Evolutionary conservation across 2,329 filamentous ascomycete genomes (phyloP).

Genomic region (Penicillium sp.): DNA sequence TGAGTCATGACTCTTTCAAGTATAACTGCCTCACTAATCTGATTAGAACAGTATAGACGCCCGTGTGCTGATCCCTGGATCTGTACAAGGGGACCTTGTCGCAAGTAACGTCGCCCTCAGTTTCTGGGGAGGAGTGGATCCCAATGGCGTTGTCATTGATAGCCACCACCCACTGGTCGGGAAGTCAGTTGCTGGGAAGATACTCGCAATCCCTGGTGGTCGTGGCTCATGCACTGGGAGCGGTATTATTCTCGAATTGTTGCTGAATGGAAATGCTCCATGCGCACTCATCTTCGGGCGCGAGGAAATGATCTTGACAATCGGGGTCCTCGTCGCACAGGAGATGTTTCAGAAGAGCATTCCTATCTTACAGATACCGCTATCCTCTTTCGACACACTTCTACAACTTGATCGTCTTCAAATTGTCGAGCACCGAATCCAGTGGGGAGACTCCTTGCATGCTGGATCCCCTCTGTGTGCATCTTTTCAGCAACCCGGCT

Average conservation of each 20-base stretch:
- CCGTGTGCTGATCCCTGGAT: background rate
- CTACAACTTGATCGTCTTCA: background rate
- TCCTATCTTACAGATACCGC: conserved; percentile 35
- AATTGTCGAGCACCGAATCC: conserved; percentile 3
- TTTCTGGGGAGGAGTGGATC: conserved; percentile 46
- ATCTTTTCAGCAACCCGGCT: background rate
- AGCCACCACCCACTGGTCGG: conserved; percentile 42
- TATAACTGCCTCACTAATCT: background rate
- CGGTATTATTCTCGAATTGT: conserved; percentile 42
- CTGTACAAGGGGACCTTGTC: conserved; percentile 26
- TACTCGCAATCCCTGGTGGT: conserved; percentile 45
- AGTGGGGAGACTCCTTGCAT: background rate
- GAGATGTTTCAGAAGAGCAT: conserved; percentile 40
- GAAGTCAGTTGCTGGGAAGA: conserved; percentile 24
- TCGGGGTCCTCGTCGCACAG: conserved; percentile 44
- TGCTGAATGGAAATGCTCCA: conserved; percentile 40
- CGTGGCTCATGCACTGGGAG: conserved; percentile 48
- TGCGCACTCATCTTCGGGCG: conserved; percentile 41
- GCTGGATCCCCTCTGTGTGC: background rate
- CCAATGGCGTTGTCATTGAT: conserved; percentile 44
- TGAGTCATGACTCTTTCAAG: background rate
- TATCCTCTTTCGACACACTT: conserved; percentile 14
- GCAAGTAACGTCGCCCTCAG: conserved; percentile 33
- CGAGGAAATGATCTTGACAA: conserved; percentile 43
- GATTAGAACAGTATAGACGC: background rate